These are phyloP conservation scores for Scopulariopsis brevicaulis DNA, from an alignment of 2,329 filamentous ascomycete species.

Conservation along the genomic window DNA sequence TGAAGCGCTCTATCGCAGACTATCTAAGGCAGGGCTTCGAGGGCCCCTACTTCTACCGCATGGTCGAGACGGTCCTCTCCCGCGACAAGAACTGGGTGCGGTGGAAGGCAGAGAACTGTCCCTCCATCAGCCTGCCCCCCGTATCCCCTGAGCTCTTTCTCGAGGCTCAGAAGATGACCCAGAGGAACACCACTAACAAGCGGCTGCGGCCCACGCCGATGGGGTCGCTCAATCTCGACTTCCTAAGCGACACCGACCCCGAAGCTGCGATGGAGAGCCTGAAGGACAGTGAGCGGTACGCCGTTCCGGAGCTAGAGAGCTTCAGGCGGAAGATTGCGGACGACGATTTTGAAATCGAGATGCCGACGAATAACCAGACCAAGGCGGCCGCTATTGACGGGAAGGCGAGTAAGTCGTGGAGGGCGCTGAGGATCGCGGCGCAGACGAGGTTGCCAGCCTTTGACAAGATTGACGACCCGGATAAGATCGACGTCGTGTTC, in stretches of 20 bases:
- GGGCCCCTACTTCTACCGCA: slow-evolving; percentile 87
- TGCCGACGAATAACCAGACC: slow-evolving; percentile 54
- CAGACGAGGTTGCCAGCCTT: slow-evolving; percentile 64
- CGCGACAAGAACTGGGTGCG: slow-evolving; percentile 98
- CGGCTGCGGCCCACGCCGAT: slow-evolving; percentile 57
- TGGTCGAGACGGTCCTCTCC: slow-evolving; percentile 92
- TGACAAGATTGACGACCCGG: slow-evolving; percentile 78
- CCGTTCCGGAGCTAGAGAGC: slow-evolving; percentile 55
- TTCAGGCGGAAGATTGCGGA: slow-evolving; percentile 66
- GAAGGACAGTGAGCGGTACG: slow-evolving; percentile 52
- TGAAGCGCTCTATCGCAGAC: slow-evolving; percentile 66
- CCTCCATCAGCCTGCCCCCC: slow-evolving; percentile 67
- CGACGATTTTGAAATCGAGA: slow-evolving; percentile 78
- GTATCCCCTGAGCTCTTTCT: slow-evolving; percentile 59
- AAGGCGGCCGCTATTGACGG: slow-evolving; percentile 48
- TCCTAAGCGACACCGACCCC: slow-evolving; percentile 34
- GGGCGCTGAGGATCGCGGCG: slow-evolving; percentile 71
- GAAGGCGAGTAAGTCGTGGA: slow-evolving; percentile 85
- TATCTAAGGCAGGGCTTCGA: slow-evolving; percentile 74
- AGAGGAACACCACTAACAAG: slow-evolving; percentile 58
- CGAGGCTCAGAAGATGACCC: slow-evolving; percentile 54
- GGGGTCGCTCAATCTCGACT: slow-evolving; percentile 65
- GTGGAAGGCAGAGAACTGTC: slow-evolving; percentile 94
- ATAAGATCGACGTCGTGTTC: slow-evolving; percentile 52
- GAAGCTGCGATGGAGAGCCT: slow-evolving; percentile 49